Evolutionary conservation across 345 rosid genomes (phyloP).

Genomic region (Gossypium arboreum): DNA sequence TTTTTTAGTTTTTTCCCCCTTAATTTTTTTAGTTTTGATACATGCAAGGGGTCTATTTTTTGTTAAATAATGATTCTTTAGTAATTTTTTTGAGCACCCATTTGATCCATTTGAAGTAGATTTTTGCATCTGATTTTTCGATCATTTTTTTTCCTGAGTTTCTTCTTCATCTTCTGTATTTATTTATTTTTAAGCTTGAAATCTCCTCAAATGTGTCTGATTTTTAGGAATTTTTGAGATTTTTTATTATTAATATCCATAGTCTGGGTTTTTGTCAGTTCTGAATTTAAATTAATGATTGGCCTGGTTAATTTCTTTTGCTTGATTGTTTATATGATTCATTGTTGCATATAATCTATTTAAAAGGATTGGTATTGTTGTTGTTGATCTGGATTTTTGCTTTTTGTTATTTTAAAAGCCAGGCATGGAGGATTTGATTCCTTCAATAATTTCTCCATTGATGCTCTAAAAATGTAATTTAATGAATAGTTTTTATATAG

Average conservation of each 20-base stretch:
- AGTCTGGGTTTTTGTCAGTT: not conserved
- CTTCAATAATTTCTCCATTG: not conserved
- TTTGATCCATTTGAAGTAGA: constrained; percentile 19
- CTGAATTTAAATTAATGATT: not conserved
- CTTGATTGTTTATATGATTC: not conserved
- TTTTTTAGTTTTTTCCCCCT: not conserved
- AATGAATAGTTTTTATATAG: not conserved
- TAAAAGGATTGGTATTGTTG: not conserved
- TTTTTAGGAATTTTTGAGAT: constrained; percentile 1
- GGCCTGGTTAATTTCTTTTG: not conserved
- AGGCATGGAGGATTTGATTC: not conserved
- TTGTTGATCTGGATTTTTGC: constrained; percentile 9
- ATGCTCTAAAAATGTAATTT: not conserved
- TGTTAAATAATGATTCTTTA: constrained; percentile 5
- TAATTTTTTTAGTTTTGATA: constrained; percentile 9
- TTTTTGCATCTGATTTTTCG: constrained; percentile 13
- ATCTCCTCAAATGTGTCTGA: constrained; percentile 4
- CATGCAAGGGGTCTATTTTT: constrained; percentile 1
- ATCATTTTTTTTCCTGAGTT: constrained; percentile 2
- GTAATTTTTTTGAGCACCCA: not conserved
- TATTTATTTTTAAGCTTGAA: not conserved
- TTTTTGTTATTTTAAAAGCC: not conserved
- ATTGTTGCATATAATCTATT: constrained; percentile 7
- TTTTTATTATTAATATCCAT: not conserved
- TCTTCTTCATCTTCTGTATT: constrained; percentile 6